Evolutionary conservation across 169 alveolate genomes (phyloP).

Genomic region (Theileria annulata): DNA sequence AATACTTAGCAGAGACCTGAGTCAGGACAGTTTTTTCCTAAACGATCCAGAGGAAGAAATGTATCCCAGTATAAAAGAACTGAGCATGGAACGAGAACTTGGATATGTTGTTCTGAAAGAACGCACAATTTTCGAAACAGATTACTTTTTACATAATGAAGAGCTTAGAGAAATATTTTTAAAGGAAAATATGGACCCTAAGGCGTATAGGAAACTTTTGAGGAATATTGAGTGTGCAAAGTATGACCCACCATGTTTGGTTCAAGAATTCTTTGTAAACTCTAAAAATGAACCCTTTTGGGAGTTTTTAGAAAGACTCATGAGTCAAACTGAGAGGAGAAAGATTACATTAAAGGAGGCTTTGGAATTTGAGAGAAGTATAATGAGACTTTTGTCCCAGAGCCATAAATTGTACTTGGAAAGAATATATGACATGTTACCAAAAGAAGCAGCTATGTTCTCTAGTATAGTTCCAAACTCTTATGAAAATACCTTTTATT

Average conservation of each 20-base stretch:
- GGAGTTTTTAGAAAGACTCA: constrained; percentile 24
- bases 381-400: constrained; percentile 32
- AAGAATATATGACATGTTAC: constrained; percentile 32
- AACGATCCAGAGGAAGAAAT: background rate
- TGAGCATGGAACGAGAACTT: background rate
- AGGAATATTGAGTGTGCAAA: constrained; percentile 29
- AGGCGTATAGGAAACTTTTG: constrained; percentile 13
- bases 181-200: constrained; percentile 19
- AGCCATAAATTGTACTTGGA: constrained; percentile 51
- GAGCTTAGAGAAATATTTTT: constrained; percentile 34
- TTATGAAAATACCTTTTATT: constrained; percentile 11
- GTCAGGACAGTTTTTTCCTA: background rate
- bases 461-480: constrained; percentile 61
- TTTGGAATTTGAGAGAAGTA: constrained; percentile 35
- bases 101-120: constrained; percentile 14
- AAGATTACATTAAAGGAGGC: constrained; percentile 54
- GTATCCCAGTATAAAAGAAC: background rate
- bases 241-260: constrained; percentile 22
- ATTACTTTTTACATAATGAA: constrained; percentile 40
- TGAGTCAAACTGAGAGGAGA: constrained; percentile 39
- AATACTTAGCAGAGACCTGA: background rate
- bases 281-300: constrained; percentile 34
- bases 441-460: constrained; percentile 41
- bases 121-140: constrained; percentile 13
- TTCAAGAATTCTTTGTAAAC: constrained; percentile 32